Evolutionary conservation across 768 basidiomycete species (phyloP).

Genomic region (Strobilomyces dryophilus): DNA sequence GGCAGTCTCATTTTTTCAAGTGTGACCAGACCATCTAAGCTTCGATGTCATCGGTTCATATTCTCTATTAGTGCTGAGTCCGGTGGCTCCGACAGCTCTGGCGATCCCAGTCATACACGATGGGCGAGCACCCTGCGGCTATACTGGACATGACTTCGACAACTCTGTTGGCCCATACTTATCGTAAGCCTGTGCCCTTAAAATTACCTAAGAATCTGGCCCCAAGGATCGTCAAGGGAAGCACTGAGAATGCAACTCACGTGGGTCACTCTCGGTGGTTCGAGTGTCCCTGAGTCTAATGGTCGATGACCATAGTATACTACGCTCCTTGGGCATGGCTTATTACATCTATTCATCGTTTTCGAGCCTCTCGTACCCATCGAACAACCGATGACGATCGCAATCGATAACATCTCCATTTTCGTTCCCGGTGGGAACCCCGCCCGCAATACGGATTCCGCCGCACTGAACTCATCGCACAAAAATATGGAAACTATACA

Average conservation of each 20-base stretch:
- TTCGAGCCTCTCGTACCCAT: constrained; percentile 17
- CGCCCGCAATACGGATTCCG: constrained; percentile 49
- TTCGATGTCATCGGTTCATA: not conserved
- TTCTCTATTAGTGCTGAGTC: not conserved
- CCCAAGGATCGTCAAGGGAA: constrained; percentile 51
- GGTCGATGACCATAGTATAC: constrained; percentile 36
- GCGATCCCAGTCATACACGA: constrained; percentile 44
- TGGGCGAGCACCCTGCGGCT: constrained; percentile 47
- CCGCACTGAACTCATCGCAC: constrained; percentile 56
- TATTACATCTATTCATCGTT: not conserved
- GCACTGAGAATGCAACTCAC: constrained; percentile 41
- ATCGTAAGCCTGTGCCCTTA: constrained; percentile 39
- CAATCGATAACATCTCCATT: constrained; percentile 55
- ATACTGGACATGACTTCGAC: constrained; percentile 42
- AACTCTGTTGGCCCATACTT: constrained; percentile 47
- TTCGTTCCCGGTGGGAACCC: constrained; percentile 47
- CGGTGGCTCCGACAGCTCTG: not conserved
- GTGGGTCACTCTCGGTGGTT: constrained; percentile 23
- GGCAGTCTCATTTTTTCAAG: no score
- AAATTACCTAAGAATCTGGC: not conserved
- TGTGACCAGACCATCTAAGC: not conserved
- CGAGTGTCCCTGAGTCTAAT: not conserved
- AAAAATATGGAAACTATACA: constrained; percentile 36
- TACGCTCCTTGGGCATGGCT: constrained; percentile 35
- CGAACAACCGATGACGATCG: constrained; percentile 49